A percentile compares a stretch with the other conserved stretches of the same genome.
These are phyloP conservation scores for Aphanomyces invadans DNA, from an alignment of 352 stramenopile species.

Conservation along the genomic window DNA sequence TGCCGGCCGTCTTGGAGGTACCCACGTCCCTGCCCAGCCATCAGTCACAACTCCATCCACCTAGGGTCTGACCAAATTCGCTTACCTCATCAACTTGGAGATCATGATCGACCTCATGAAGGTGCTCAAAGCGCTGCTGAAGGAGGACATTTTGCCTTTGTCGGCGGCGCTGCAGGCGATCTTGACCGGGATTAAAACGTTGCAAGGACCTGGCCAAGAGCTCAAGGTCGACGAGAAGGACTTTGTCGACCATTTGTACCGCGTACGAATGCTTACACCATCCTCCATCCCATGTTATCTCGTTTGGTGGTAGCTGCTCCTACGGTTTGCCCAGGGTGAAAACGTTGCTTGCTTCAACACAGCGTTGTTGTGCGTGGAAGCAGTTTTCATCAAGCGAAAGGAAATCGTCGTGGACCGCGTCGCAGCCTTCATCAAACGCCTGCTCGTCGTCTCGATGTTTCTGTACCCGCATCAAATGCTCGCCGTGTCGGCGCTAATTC, in stretches of 20 bases:
- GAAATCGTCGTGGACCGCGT: slow-evolving; percentile 92
- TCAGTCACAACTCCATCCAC: not conserved
- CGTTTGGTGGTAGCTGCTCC: slow-evolving; percentile 18
- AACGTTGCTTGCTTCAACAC: slow-evolving; percentile 54
- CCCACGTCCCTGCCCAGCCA: not conserved
- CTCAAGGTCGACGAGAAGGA: slow-evolving; percentile 96
- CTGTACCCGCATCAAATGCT: slow-evolving; percentile 71
- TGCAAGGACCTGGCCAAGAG: slow-evolving; percentile 91
- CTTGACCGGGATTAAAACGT: slow-evolving; percentile 87
- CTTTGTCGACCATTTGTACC: slow-evolving; percentile 93
- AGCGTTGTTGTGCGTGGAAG: slow-evolving; percentile 86
- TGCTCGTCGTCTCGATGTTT: slow-evolving; percentile 86
- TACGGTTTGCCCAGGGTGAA: slow-evolving; percentile 33
- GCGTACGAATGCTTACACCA: slow-evolving; percentile 51
- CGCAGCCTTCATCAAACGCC: slow-evolving; percentile 92
- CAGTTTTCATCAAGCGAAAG: slow-evolving; percentile 89
- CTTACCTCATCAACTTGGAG: slow-evolving; percentile 97
- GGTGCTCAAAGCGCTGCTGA: slow-evolving; percentile 90
- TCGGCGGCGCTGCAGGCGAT: slow-evolving; percentile 72
- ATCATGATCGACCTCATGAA: slow-evolving; percentile 95
- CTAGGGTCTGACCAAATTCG: slow-evolving; percentile 90
- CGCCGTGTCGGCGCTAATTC: slow-evolving; percentile 82
- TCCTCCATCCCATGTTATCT: not conserved
- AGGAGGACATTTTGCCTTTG: slow-evolving; percentile 63
- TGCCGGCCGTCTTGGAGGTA: slow-evolving; percentile 84